Evolutionary conservation across 495 filamentous ascomycete genomes (phyloP).

Genomic region (Hyaloscypha finlandica): DNA sequence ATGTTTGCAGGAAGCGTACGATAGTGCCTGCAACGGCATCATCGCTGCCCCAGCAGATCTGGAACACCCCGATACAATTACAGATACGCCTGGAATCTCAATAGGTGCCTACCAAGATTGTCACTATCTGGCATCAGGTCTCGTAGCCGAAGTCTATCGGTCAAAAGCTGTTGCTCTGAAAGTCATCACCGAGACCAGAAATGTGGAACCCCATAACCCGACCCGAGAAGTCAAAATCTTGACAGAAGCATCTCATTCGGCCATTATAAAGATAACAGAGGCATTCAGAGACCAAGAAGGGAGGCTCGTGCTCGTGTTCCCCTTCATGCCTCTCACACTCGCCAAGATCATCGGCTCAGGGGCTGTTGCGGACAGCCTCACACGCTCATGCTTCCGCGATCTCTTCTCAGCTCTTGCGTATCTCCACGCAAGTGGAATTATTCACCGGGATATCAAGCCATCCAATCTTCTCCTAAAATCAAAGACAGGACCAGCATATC

Average conservation of each 20-base stretch:
- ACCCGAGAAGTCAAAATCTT: conserved; percentile 71
- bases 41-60: not conserved
- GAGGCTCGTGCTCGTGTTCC: conserved; percentile 76
- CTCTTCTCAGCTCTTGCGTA: conserved; percentile 72
- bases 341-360: conserved; percentile 57
- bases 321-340: conserved; percentile 76
- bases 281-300: conserved; percentile 72
- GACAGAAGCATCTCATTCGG: conserved; percentile 29
- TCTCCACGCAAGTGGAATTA: conserved; percentile 72
- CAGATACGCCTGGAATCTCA: conserved; percentile 43
- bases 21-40: conserved; percentile 37
- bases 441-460: conserved; percentile 94
- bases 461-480: conserved; percentile 79
- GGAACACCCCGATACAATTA: not conserved
- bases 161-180: conserved; percentile 73
- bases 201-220: conserved; percentile 79
- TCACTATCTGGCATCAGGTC: conserved; percentile 68
- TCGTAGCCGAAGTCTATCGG: conserved; percentile 80
- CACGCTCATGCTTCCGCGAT: conserved; percentile 56
- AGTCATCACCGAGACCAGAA: conserved; percentile 72
- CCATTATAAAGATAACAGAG: conserved; percentile 67
- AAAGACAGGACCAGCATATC: conserved; percentile 65
- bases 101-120: conserved; percentile 76
- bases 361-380: conserved; percentile 44
- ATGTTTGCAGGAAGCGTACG: conserved; percentile 45